phyloP scores from a whole-genome alignment of 768 basidiomycete species.

The Auriscalpium orientale region DNA sequence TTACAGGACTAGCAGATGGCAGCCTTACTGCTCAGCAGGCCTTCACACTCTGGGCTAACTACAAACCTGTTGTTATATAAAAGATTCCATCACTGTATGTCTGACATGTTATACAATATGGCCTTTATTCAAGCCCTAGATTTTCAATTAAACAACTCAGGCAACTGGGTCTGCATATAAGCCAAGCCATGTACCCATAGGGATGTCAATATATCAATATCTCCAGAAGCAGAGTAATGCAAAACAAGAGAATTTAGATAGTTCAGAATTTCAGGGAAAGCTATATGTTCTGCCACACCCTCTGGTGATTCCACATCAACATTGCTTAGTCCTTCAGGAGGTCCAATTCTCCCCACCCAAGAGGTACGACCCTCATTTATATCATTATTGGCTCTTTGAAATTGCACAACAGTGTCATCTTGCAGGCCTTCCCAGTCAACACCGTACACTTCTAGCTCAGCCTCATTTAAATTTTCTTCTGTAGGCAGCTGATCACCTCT shows the following conservation, averaged over 20 bases:
- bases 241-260: background rate
- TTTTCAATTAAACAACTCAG: background rate
- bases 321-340: background rate
- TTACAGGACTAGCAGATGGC: background rate
- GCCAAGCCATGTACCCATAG: background rate
- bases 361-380: background rate
- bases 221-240: too few relatives aligned
- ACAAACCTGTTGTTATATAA: background rate
- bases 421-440: conserved; percentile 9
- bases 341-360: background rate
- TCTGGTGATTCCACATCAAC: background rate
- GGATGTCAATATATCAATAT: background rate
- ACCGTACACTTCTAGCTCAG: conserved; percentile 4
- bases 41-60: background rate
- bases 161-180: background rate
- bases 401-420: background rate
- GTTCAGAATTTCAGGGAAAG: background rate
- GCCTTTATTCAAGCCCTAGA: background rate
- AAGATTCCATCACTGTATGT: background rate
- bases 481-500: background rate
- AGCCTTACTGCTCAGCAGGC: background rate
- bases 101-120: background rate
- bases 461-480: background rate
- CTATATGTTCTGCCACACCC: background rate
- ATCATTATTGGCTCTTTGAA: background rate